These are phyloP conservation scores for Ambrosiella xylebori DNA, from an alignment of 2,329 filamentous ascomycete genomes.

Conservation along the genomic window DNA sequence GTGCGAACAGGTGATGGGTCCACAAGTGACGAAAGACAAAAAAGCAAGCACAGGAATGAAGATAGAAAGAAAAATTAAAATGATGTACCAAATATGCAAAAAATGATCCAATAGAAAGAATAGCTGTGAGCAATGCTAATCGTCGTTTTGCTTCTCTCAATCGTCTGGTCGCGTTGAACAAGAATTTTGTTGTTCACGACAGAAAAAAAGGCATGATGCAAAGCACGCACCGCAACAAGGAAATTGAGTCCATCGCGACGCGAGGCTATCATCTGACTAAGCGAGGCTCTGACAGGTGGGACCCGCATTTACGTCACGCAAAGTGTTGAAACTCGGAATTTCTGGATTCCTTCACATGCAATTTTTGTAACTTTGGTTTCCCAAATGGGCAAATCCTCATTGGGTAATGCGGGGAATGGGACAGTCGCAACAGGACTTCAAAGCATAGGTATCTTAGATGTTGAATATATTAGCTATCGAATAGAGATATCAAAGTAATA, in stretches of 20 bases:
- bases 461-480: no score
- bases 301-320: background rate
- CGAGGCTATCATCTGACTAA: constrained; percentile 12
- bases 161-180: constrained; percentile 9
- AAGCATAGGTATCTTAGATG: no score
- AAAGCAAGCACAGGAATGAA: background rate
- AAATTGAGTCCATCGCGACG: constrained; percentile 6
- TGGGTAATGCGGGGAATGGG: no score
- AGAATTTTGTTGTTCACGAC: background rate
- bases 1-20: background rate
- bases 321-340: background rate
- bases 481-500: no score
- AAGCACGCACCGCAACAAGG: background rate
- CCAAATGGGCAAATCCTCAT: no score
- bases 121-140: background rate
- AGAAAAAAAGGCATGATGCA: constrained; percentile 5
- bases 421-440: no score
- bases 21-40: background rate
- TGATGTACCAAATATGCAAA: constrained; percentile 2
- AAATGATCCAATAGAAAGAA: constrained; percentile 5
- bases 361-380: no score
- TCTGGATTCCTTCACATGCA: no score
- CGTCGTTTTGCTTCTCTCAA: constrained; percentile 1
- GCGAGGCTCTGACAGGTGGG: constrained; percentile 1
- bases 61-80: constrained; percentile 1